Evolutionary conservation across 2,329 filamentous ascomycete genomes (phyloP).

Genomic region (Diaporthe ilicicola): DNA sequence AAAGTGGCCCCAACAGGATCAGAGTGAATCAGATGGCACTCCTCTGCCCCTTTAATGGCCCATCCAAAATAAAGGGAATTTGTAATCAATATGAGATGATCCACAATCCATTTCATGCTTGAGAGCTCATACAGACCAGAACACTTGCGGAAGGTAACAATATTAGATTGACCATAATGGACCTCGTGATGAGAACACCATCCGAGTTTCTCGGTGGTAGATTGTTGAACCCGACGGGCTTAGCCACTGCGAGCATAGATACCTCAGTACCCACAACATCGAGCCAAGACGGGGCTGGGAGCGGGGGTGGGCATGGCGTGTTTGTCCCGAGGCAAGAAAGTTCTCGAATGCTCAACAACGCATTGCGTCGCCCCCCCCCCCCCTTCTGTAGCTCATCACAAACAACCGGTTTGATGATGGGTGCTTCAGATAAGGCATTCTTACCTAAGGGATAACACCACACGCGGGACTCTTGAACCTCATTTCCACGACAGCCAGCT

Average conservation of each 20-base stretch:
- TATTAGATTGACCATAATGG: not conserved
- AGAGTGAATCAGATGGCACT: too few species aligned
- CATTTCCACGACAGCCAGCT: too few species aligned
- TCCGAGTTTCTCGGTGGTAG: not conserved
- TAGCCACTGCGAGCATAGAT: not conserved
- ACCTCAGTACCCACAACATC: not conserved
- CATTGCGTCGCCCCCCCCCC: not conserved
- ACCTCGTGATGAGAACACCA: not conserved
- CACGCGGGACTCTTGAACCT: not conserved
- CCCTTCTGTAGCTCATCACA: too few species aligned
- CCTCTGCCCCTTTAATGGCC: too few species aligned
- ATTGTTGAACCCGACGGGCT: not conserved
- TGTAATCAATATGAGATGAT: too few species aligned
- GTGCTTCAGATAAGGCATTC: constrained; percentile 4
- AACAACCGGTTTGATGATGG: not conserved
- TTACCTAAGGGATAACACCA: not conserved
- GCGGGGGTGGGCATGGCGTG: not conserved
- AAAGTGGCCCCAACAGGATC: too few species aligned
- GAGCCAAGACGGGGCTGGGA: not conserved
- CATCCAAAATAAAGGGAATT: too few species aligned
- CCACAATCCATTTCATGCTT: not conserved
- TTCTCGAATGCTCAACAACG: not conserved
- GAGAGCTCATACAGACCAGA: not conserved
- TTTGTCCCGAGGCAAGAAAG: not conserved
- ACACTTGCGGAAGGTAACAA: not conserved